These are phyloP conservation scores for Sarocladium oryzae DNA, from an alignment of 2,329 filamentous ascomycete species.

Conservation along the genomic window DNA sequence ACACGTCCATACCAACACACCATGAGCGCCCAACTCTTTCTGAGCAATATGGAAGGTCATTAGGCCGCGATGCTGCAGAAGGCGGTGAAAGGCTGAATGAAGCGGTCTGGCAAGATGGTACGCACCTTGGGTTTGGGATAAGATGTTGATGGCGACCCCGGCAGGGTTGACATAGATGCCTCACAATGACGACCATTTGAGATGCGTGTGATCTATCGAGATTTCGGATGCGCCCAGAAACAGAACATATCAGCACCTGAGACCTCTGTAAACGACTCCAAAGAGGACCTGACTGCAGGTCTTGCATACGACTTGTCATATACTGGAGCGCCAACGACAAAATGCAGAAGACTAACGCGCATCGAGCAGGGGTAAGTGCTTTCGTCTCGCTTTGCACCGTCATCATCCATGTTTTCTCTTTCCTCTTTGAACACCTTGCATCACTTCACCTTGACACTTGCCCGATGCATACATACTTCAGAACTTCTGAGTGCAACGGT, in stretches of 20 bases:
- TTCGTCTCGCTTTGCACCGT: not conserved
- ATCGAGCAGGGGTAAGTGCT: slow-evolving; percentile 6
- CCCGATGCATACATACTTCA: too few relatives aligned
- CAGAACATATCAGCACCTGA: too few relatives aligned
- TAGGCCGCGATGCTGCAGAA: not conserved
- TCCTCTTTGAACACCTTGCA: too few relatives aligned
- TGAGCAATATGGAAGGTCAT: not conserved
- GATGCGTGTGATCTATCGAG: too few relatives aligned
- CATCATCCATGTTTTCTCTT: not conserved
- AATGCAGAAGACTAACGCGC: slow-evolving; percentile 4
- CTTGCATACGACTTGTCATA: slow-evolving; percentile 7
- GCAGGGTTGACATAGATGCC: too few relatives aligned
- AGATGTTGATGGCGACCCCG: not conserved
- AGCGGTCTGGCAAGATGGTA: too few relatives aligned
- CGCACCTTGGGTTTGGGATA: not conserved
- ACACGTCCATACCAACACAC: not conserved
- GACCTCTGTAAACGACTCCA: too few relatives aligned
- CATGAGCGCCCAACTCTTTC: not conserved
- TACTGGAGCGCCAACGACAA: not conserved
- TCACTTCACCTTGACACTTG: not conserved
- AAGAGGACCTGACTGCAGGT: not conserved
- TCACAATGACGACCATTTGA: too few relatives aligned
- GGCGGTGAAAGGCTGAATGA: too few relatives aligned
- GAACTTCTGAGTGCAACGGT: not conserved
- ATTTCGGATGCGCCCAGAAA: too few relatives aligned